Evolutionary conservation across 1,284 basidiomycete genomes (phyloP), one percentile per base, ranked within the genome.

Genomic region (Ceratobasidium sp.): DNA sequence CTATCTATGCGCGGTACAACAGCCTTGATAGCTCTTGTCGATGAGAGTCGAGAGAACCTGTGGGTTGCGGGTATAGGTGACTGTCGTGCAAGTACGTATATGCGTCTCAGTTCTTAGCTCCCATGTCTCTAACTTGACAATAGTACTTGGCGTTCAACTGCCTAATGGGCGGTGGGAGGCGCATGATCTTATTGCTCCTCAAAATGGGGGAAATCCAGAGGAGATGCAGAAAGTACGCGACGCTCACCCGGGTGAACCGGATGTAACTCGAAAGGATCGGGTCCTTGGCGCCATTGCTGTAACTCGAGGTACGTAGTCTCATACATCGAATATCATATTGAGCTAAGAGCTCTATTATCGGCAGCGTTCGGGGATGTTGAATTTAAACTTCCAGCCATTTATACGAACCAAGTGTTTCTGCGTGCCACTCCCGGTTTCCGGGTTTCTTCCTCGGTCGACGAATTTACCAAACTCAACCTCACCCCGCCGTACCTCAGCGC

Each of bases 1-100:
- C 82, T 91, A 53, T 91, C 90, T 79, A 91, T 93, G 89, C 89
- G 91, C 77, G 91, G 91, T 19, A 91, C 90, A 1, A 93, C 91
- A 1, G 90, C 89, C 5, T 85, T 92, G 53, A 87, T 92, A 47
- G 87, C 90, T 3, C 84, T 92, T 54, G 84, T 91, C 36, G 91
- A 92, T 81, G 90, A 90, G 56, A 84, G 86, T 17, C 86, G 88
- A 75, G 82, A 87, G 78, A 88, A 92, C 76, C 82, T 92, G 15
- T 92, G 91, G 90, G 82, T 92, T 41, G 91, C 90, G 0, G 91
- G 91, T 77, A 83, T 92, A 17, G 91, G 91, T 4, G 91, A 92
- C 79, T 91, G 91, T 80, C 89, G 90, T 83, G 91, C 89, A 67
- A 83, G 91, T 90, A 78, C 78, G 86, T 82, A 54, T 47, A 75